Percentiles rank a stretch among this genome's conserved stretches.
Evolutionary conservation across 2,329 filamentous ascomycete genomes (phyloP).

Genomic region (Coniella lustricola): DNA sequence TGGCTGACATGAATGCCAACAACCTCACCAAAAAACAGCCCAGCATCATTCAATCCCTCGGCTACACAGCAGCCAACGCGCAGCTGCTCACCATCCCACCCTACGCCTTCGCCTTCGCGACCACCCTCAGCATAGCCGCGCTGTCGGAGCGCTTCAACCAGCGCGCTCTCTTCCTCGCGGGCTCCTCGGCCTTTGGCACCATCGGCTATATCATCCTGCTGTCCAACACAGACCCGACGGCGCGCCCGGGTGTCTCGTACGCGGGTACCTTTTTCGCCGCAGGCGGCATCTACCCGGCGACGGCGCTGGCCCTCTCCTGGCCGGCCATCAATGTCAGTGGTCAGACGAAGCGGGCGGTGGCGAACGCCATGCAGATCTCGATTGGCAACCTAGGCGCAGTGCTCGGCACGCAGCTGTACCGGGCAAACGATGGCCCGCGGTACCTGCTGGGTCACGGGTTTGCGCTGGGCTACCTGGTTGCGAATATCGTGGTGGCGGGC

Average conservation of each 20-base stretch:
- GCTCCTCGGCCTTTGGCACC: slow-evolving; percentile 46
- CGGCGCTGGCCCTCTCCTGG: slow-evolving; percentile 59
- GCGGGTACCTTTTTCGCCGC: slow-evolving; percentile 56
- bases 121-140: slow-evolving; percentile 52
- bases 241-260: slow-evolving; percentile 51
- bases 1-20: not conserved
- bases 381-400: slow-evolving; percentile 65
- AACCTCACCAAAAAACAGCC: slow-evolving; percentile 24
- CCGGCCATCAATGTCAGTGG: slow-evolving; percentile 65
- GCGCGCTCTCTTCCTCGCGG: slow-evolving; percentile 58
- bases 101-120: slow-evolving; percentile 54
- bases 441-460: slow-evolving; percentile 62
- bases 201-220: slow-evolving; percentile 59
- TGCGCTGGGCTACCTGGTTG: slow-evolving; percentile 55
- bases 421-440: slow-evolving; percentile 50
- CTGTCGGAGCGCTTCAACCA: slow-evolving; percentile 50
- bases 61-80: slow-evolving; percentile 45
- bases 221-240: slow-evolving; percentile 36
- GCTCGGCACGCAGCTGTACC: slow-evolving; percentile 63
- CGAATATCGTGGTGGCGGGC: slow-evolving; percentile 47
- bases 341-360: slow-evolving; percentile 62
- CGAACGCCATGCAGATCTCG: slow-evolving; percentile 65
- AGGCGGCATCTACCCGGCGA: slow-evolving; percentile 60
- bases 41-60: slow-evolving; percentile 47
- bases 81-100: slow-evolving; percentile 58